Percentiles rank a stretch among this genome's conserved stretches.
Conservation (phyloP, 2,329 filamentous ascomycete genomes). For the Metarhizium sp. region DNA sequence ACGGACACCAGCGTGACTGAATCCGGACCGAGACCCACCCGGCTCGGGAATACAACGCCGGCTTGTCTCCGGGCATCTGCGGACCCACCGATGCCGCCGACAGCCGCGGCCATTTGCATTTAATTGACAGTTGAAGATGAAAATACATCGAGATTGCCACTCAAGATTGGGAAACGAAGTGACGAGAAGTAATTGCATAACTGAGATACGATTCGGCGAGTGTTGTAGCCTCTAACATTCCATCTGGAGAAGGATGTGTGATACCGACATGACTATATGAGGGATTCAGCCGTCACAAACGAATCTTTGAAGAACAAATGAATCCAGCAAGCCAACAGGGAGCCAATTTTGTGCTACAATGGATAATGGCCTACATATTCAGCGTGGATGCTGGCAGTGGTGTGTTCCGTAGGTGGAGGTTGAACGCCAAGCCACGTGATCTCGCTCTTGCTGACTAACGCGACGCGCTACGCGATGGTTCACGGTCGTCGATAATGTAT, state of each 20-base stretch:
- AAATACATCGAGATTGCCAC: too few relatives aligned
- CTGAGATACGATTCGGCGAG: too few relatives aligned
- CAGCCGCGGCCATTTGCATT: conserved; percentile 8
- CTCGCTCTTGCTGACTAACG: conserved; percentile 21
- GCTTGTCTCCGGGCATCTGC: not conserved
- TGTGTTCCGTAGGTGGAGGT: too few relatives aligned
- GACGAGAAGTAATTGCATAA: too few relatives aligned
- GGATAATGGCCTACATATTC: too few relatives aligned
- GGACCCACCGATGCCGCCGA: conserved; percentile 16
- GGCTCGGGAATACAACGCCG: not conserved
- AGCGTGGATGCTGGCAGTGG: too few relatives aligned
- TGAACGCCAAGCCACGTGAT: conserved; percentile 8
- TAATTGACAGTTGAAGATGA: too few relatives aligned
- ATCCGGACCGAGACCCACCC: conserved; percentile 1
- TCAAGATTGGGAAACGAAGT: too few relatives aligned
- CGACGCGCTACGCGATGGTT: conserved; percentile 20
- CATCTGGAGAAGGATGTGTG: not conserved
- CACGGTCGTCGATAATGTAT: not conserved
- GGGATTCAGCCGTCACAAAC: not conserved
- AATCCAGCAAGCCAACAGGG: too few relatives aligned
- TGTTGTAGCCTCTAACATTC: too few relatives aligned
- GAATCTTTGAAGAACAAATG: too few relatives aligned
- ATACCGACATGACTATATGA: not conserved
- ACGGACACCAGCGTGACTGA: not conserved
- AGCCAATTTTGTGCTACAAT: too few relatives aligned